Conservation (phyloP, 257 asterid species). For the Capsicum baccatum region DNA sequence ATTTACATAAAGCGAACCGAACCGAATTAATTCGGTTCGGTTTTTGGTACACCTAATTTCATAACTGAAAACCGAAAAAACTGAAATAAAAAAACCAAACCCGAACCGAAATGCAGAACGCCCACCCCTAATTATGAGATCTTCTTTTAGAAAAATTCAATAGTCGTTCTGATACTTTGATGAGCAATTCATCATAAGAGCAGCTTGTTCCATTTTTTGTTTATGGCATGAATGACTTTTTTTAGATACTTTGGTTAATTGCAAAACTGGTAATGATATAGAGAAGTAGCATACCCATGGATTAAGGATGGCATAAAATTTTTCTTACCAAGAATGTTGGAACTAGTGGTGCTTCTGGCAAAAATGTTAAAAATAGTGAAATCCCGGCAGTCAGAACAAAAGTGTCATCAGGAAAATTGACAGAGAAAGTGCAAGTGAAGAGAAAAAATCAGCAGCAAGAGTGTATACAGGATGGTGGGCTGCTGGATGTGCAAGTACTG, state of each 20-base stretch:
- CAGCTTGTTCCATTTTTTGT: too few species aligned
- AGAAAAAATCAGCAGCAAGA: not conserved
- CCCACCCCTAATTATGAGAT: too few species aligned
- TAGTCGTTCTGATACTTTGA: not conserved
- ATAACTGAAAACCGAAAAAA: too few species aligned
- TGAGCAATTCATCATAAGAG: not conserved
- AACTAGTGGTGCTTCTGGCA: not conserved
- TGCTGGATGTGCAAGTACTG: constrained; percentile 45
- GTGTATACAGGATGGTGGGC: constrained; percentile 23
- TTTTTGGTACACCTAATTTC: too few species aligned
- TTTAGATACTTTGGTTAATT: not conserved
- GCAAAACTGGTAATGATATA: not conserved
- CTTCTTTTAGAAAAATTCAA: not conserved
- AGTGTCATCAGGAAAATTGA: not conserved
- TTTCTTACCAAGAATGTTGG: constrained; percentile 29
- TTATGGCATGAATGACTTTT: not conserved
- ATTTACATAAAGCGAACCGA: too few species aligned
- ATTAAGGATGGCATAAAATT: too few species aligned
- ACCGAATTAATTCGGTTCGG: too few species aligned
- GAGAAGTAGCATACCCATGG: not conserved
- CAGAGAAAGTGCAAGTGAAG: not conserved
- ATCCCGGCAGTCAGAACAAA: constrained; percentile 12
- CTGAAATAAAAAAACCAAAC: too few species aligned
- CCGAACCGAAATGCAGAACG: too few species aligned
- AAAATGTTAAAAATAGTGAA: not conserved